These are phyloP conservation scores for Macrotyloma uniflorum DNA, from an alignment of 306 rosid species.

Conservation along the genomic window DNA sequence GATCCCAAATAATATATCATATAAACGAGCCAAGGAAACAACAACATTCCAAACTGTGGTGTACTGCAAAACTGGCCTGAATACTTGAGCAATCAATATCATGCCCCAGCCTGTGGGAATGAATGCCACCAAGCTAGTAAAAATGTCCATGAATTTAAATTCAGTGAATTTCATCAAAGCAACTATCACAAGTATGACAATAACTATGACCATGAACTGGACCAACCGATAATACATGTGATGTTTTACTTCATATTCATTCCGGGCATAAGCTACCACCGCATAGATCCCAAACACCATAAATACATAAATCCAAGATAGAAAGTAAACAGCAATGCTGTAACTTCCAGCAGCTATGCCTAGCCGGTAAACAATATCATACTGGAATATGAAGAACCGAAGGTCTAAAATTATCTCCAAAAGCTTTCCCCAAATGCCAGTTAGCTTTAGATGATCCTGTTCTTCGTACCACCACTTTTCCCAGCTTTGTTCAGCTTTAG, in stretches of 20 bases:
- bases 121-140: slow-evolving; percentile 82
- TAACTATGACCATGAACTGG: slow-evolving; percentile 60
- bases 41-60: slow-evolving; percentile 63
- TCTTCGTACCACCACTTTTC: slow-evolving; percentile 97
- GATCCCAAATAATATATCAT: slow-evolving; percentile 77
- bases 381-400: slow-evolving; percentile 84
- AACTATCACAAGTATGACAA: slow-evolving; percentile 56
- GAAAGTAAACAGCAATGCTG: slow-evolving; percentile 69
- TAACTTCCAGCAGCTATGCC: slow-evolving; percentile 69
- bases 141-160: slow-evolving; percentile 60
- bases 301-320: slow-evolving; percentile 81
- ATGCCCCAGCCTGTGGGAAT: slow-evolving; percentile 95
- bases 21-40: slow-evolving; percentile 70
- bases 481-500: slow-evolving; percentile 95
- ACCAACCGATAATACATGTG: slow-evolving; percentile 85
- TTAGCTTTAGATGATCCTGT: slow-evolving; percentile 76
- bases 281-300: slow-evolving; percentile 58
- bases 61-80: slow-evolving; percentile 58
- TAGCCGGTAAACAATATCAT: slow-evolving; percentile 76
- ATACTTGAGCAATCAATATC: slow-evolving; percentile 78
- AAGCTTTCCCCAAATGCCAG: slow-evolving; percentile 81
- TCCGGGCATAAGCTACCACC: slow-evolving; percentile 67
- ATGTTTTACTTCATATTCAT: slow-evolving; percentile 57
- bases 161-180: slow-evolving; percentile 69
- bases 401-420: slow-evolving; percentile 78